phyloP scores from a whole-genome alignment of 2,329 filamentous ascomycete genomes.

The Chalara sp. region DNA sequence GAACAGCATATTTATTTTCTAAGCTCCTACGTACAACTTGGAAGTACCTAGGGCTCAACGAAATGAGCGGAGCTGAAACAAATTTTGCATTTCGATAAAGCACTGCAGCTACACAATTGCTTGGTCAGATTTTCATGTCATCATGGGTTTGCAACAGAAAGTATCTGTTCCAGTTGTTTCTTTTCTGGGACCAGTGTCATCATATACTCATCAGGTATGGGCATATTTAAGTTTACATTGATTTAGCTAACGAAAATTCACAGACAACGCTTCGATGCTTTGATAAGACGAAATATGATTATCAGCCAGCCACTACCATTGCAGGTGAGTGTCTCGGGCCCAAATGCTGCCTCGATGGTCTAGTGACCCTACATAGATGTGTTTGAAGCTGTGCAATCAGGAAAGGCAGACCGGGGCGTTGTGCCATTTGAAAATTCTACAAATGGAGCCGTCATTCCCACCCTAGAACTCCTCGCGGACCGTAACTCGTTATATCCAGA shows the following conservation, averaged over 20 bases:
- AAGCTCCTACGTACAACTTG: no score
- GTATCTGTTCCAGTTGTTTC: constrained; percentile 33
- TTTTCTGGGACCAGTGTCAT: constrained; percentile 58
- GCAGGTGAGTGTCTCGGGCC: constrained; percentile 13
- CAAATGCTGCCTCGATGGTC: constrained; percentile 3
- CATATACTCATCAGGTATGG: constrained; percentile 62
- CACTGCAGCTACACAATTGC: no score
- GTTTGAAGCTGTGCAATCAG: constrained; percentile 69
- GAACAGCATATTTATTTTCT: no score
- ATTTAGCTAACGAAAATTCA: not conserved
- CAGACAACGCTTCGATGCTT: constrained; percentile 49
- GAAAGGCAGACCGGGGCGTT: constrained; percentile 62
- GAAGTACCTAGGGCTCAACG: no score
- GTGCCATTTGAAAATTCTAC: constrained; percentile 95
- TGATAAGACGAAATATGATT: constrained; percentile 19
- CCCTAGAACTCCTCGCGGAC: constrained; percentile 83
- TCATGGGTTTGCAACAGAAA: no score
- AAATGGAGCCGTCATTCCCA: constrained; percentile 87
- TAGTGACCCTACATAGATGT: constrained; percentile 49
- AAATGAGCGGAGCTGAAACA: no score
- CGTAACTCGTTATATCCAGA: constrained; percentile 55
- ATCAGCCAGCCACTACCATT: constrained; percentile 8
- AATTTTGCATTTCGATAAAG: no score
- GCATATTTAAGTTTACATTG: constrained; percentile 18
- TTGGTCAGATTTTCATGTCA: no score